Percentiles rank a stretch among this genome's conserved stretches.
Evolutionary conservation across 768 basidiomycete genomes (phyloP).

Genomic region (Boletus sp.): DNA sequence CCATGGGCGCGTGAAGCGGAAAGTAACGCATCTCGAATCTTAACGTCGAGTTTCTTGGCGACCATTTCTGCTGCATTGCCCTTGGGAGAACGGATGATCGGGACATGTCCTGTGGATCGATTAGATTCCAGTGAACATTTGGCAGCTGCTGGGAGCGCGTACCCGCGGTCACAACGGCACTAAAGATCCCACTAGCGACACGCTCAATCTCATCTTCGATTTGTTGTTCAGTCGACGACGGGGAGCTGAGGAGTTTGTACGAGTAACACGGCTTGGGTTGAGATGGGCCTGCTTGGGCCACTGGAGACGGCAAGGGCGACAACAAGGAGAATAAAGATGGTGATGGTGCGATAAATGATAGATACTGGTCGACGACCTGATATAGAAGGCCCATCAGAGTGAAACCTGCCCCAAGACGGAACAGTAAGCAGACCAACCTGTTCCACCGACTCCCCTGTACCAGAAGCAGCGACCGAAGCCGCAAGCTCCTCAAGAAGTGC

Average conservation of each 20-base stretch:
- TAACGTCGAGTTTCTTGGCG: conserved; percentile 91
- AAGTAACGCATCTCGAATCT: conserved; percentile 82
- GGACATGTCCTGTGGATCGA: conserved; percentile 69
- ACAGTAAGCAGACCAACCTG: conserved; percentile 46
- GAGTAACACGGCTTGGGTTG: conserved; percentile 49
- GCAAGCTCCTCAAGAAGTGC: conserved; percentile 92
- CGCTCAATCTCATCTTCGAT: conserved; percentile 94
- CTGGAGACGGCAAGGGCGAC: conserved; percentile 46
- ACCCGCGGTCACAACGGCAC: conserved; percentile 87
- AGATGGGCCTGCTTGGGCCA: conserved; percentile 34
- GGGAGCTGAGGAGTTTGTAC: conserved; percentile 88
- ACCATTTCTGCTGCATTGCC: conserved; percentile 99
- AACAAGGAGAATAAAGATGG: conserved; percentile 89
- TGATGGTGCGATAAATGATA: conserved; percentile 94
- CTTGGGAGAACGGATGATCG: conserved; percentile 89
- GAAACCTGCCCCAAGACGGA: neutral
- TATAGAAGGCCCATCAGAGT: neutral
- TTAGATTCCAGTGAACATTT: neutral
- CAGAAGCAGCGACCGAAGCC: conserved; percentile 78
- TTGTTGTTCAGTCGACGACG: conserved; percentile 81
- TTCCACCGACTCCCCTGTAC: conserved; percentile 75
- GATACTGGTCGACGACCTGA: conserved; percentile 92
- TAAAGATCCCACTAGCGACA: conserved; percentile 86
- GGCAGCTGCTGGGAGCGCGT: conserved; percentile 17
- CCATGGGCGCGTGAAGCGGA: conserved; percentile 61